Conservation (phyloP, 306 rosid genomes). For the Pyrus betulifolia region DNA sequence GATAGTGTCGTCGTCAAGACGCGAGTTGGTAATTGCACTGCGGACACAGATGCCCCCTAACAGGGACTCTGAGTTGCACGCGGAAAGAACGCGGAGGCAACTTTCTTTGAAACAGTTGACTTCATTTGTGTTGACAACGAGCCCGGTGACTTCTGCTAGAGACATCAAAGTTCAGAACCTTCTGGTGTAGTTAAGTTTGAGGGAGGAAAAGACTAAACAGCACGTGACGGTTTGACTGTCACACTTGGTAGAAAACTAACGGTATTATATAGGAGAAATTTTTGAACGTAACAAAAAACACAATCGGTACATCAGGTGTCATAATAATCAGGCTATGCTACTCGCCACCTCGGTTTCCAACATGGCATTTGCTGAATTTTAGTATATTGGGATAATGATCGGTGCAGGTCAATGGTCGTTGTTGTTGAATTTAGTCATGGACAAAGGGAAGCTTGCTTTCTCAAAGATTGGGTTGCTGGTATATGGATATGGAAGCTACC, state of each 20-base stretch:
- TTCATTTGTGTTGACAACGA: slow-evolving; percentile 13
- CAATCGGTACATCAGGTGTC: rapidly evolving
- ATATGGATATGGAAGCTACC: background rate
- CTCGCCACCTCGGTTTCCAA: no score
- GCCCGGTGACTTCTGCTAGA: slow-evolving; percentile 16
- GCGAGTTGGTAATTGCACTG: slow-evolving; percentile 53
- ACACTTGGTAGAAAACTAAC: rapidly evolving
- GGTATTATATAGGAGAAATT: no score
- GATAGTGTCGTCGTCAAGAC: slow-evolving; percentile 42
- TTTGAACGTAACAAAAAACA: no score
- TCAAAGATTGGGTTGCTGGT: background rate
- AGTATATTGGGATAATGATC: no score
- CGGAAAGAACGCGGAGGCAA: slow-evolving; percentile 41
- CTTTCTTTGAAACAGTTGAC: slow-evolving; percentile 27
- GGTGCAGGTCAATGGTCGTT: no score
- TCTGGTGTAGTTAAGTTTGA: background rate
- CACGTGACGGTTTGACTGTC: background rate
- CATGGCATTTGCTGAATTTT: no score
- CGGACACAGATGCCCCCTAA: slow-evolving; percentile 47
- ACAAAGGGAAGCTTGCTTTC: background rate
- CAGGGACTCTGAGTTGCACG: slow-evolving; percentile 48
- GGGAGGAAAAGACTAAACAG: no score
- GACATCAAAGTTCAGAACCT: background rate
- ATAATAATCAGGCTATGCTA: no score
- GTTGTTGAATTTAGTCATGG: background rate